Evolutionary conservation across 495 filamentous ascomycete species (phyloP).

Genomic region (Pyronema domesticum): DNA sequence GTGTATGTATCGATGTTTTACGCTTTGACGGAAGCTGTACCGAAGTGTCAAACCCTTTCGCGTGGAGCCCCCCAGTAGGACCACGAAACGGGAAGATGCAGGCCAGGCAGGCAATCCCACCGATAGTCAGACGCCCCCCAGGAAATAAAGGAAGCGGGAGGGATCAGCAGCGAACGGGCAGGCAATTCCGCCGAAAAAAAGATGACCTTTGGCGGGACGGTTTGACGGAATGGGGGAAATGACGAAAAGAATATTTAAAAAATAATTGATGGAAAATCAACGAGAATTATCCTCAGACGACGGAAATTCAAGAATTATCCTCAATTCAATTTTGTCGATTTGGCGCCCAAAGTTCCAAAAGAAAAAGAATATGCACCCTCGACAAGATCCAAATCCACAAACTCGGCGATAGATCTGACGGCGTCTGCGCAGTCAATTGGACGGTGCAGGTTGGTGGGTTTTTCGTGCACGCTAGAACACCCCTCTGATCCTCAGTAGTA

Average conservation of each 20-base stretch:
- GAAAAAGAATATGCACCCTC: too few species aligned
- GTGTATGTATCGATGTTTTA: not conserved
- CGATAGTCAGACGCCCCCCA: not conserved
- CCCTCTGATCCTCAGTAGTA: not conserved
- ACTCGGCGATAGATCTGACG: not conserved
- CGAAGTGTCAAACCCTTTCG: not conserved
- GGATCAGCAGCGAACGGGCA: too few species aligned
- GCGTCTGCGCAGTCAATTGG: not conserved
- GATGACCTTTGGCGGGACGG: too few species aligned
- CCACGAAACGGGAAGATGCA: not conserved
- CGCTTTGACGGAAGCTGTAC: not conserved
- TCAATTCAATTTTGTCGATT: too few species aligned
- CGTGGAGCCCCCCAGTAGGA: not conserved
- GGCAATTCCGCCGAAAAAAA: too few species aligned
- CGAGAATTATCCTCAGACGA: too few species aligned
- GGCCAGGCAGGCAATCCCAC: not conserved
- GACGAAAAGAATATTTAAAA: not conserved
- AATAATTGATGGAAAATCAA: too few species aligned
- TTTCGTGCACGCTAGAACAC: not conserved
- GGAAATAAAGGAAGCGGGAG: too few species aligned
- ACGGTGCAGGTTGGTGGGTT: not conserved
- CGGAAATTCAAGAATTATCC: too few species aligned
- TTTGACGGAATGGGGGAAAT: not conserved
- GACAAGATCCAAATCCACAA: not conserved
- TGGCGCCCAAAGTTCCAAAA: too few species aligned